A percentile compares a stretch with the other conserved stretches of the same genome.
These are phyloP conservation scores for Rhodotorula taiwanensis DNA, from an alignment of 768 basidiomycete species.

Conservation along the genomic window DNA sequence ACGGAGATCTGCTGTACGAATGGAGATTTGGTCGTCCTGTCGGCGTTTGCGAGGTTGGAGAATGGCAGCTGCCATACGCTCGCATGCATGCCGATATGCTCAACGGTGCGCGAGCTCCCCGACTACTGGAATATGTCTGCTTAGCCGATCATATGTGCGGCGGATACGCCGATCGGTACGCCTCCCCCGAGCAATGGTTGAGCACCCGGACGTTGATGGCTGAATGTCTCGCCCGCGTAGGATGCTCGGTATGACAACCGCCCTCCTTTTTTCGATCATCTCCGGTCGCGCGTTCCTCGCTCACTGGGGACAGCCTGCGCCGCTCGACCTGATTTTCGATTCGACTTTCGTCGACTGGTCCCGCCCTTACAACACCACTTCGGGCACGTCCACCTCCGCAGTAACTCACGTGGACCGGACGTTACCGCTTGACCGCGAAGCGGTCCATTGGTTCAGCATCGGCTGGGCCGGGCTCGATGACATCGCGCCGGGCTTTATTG, in stretches of 20 bases:
- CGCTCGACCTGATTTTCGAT: conserved; percentile 27
- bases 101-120: conserved; percentile 6
- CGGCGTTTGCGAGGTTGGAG: conserved; percentile 10
- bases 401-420: conserved; percentile 1
- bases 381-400: conserved; percentile 1
- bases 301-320: conserved; percentile 18
- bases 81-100: conserved; percentile 19
- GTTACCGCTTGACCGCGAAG: not conserved
- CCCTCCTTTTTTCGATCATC: conserved; percentile 18
- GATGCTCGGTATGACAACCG: conserved; percentile 7
- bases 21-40: conserved; percentile 14
- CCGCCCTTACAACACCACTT: not conserved
- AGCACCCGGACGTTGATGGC: not conserved
- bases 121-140: conserved; percentile 19
- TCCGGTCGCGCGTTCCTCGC: conserved; percentile 23
- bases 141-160: conserved; percentile 1
- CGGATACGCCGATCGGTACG: conserved; percentile 21
- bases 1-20: conserved; percentile 16
- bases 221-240: not conserved
- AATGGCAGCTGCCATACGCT: conserved; percentile 19
- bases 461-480: too few relatives aligned
- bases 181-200: not conserved
- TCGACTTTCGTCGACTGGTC: conserved; percentile 18
- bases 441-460: not conserved
- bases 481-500: too few relatives aligned